Conservation (phyloP, 2,329 filamentous ascomycete species). For the Samsoniella hepiali region DNA sequence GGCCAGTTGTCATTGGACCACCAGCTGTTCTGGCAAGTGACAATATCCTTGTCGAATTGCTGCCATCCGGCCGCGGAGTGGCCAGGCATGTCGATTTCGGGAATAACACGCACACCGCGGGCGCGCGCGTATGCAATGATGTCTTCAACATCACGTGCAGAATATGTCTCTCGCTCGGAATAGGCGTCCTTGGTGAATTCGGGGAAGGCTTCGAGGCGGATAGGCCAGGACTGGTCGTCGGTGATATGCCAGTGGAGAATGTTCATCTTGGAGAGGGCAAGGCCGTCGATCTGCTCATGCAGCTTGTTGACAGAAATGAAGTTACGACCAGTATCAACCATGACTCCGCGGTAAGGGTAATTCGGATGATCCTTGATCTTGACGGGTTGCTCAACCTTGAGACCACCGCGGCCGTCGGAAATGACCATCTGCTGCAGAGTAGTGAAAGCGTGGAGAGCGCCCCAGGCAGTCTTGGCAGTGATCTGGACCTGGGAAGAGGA, state of each 20-base stretch:
- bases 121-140: constrained; percentile 49
- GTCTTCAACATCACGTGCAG: constrained; percentile 38
- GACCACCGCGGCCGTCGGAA: constrained; percentile 39
- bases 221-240: constrained; percentile 54
- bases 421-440: constrained; percentile 57
- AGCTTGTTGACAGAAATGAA: constrained; percentile 51
- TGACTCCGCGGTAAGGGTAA: constrained; percentile 53
- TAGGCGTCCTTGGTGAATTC: constrained; percentile 54
- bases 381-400: constrained; percentile 53
- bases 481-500: constrained; percentile 42
- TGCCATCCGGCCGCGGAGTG: constrained; percentile 55
- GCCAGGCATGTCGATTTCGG: constrained; percentile 62
- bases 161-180: constrained; percentile 46
- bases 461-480: constrained; percentile 49
- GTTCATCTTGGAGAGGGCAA: constrained; percentile 56
- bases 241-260: constrained; percentile 56
- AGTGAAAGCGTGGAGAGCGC: constrained; percentile 53
- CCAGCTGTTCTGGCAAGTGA: constrained; percentile 55
- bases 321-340: constrained; percentile 54
- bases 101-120: constrained; percentile 56
- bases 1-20: constrained; percentile 58
- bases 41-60: constrained; percentile 53
- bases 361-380: constrained; percentile 47
- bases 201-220: constrained; percentile 47
- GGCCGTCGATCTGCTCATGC: constrained; percentile 51